Evolutionary conservation across 1,284 basidiomycete species (phyloP), one percentile per base, ranked within the genome.

Genomic region (Anthracocystis setariae): DNA sequence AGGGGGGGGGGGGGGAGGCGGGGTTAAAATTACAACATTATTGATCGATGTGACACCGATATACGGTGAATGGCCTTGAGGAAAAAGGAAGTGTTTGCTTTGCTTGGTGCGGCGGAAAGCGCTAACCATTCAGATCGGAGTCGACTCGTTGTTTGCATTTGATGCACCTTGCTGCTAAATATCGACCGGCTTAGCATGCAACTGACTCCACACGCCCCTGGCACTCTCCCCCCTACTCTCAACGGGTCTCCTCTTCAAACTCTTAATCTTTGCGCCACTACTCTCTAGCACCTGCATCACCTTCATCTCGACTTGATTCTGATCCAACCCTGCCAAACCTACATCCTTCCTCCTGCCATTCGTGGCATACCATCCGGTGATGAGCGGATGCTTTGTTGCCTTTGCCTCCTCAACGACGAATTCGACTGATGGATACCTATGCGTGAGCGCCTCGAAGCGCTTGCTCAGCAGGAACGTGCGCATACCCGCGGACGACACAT

Each of bases 151-250:
- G n/a, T n/a, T n/a, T n/a, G n/a, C n/a, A n/a, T n/a, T n/a, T n/a
- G n/a, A n/a, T n/a, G n/a, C n/a, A n/a, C n/a, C n/a, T n/a, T n/a
- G n/a, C n/a, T n/a, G n/a, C n/a, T 56, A 67, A 8, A 68, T 35
- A 23, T 70, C 50, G 2, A 53, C 39, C 18, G 38, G 8, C 32
- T 44, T 46, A 21, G 33, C 53, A 46, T 73, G 71, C 3, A 70
- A 15, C 37, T 61, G 58, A 24, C 35, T 44, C 71, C 71, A 73
- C 24, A 70, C 52, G 2, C 71, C 71, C n/a, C 71, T 64, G 5
- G 59, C 61, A 0, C 25, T n/a, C 18, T 69, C 56, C 2, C 9
- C 33, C n/a, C 13, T 62, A 10, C 44, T 53, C n/a, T 58, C 40
- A 17, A 64, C 62, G 0, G 40, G 18, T 13, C 43, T 49, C 32